phyloP scores from a whole-genome alignment of 192 early-diverging fungal species.

The Mortierella hygrophila region DNA sequence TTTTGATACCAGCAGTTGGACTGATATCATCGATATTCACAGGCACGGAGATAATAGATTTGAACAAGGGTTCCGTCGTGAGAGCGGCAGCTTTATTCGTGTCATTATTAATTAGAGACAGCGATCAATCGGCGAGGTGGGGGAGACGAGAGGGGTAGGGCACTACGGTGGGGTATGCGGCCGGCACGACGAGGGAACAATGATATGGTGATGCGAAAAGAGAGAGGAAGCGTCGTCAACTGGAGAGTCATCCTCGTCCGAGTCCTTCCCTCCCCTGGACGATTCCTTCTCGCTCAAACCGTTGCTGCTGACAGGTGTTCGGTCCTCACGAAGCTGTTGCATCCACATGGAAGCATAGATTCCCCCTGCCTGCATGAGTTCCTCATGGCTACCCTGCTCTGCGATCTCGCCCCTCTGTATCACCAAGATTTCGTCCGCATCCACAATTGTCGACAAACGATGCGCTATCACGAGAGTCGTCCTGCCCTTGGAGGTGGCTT shows the following conservation, averaged over 20 bases:
- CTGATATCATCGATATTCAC: no score
- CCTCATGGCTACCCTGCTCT: slow-evolving; percentile 84
- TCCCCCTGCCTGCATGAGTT: slow-evolving; percentile 72
- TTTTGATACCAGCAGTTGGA: no score
- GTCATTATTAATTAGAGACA: no score
- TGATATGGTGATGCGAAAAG: no score
- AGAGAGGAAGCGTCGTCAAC: slow-evolving; percentile 2
- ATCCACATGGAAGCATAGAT: slow-evolving; percentile 88
- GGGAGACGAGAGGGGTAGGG: no score
- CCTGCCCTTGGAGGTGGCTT: slow-evolving; percentile 71
- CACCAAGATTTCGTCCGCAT: slow-evolving; percentile 89
- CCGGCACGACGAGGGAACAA: no score
- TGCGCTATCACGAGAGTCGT: slow-evolving; percentile 94
- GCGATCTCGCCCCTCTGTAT: slow-evolving; percentile 81
- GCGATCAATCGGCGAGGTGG: no score
- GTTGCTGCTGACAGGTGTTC: slow-evolving; percentile 15
- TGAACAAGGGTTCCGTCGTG: no score
- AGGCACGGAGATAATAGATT: no score
- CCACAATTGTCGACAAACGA: slow-evolving; percentile 83
- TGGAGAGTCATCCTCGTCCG: slow-evolving; percentile 22
- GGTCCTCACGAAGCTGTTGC: slow-evolving; percentile 62
- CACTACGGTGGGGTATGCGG: no score
- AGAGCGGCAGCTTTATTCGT: no score
- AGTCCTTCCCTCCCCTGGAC: slow-evolving; percentile 42
- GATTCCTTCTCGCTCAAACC: slow-evolving; percentile 50